These are phyloP conservation scores for Symbiodinium natans DNA, from an alignment of 73 alveolate species.

Conservation along the genomic window DNA sequence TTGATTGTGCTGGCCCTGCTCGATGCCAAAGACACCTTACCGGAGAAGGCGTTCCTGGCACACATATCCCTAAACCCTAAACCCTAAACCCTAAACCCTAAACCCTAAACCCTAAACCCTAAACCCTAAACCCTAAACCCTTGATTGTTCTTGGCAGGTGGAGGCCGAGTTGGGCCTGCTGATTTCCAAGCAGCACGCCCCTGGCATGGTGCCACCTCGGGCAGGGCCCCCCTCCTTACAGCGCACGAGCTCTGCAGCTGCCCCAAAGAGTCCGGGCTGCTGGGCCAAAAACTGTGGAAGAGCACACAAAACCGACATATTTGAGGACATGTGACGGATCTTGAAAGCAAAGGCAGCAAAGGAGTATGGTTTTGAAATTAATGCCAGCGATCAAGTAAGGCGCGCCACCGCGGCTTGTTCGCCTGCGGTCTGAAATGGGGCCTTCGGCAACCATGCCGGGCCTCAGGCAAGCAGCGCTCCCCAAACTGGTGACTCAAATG, in stretches of 20 bases:
- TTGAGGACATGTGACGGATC: too few species aligned
- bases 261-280: background rate
- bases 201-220: background rate
- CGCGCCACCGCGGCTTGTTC: background rate
- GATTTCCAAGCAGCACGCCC: slow-evolving; percentile 4
- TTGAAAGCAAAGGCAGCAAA: too few species aligned
- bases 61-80: too few species aligned
- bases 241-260: background rate
- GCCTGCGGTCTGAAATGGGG: background rate
- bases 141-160: background rate
- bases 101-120: too few species aligned
- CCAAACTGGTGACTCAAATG: too few species aligned
- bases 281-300: too few species aligned
- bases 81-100: too few species aligned
- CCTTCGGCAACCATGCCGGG: background rate
- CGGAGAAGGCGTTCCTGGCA: background rate
- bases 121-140: too few species aligned
- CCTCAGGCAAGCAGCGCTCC: background rate
- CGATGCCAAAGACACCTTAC: background rate
- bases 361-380: background rate
- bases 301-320: too few species aligned
- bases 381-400: background rate
- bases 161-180: background rate
- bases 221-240: slow-evolving; percentile 1
- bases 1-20: background rate